Evolutionary conservation across 2,329 filamentous ascomycete species (phyloP).

Genomic region (Aspergillus hortae): DNA sequence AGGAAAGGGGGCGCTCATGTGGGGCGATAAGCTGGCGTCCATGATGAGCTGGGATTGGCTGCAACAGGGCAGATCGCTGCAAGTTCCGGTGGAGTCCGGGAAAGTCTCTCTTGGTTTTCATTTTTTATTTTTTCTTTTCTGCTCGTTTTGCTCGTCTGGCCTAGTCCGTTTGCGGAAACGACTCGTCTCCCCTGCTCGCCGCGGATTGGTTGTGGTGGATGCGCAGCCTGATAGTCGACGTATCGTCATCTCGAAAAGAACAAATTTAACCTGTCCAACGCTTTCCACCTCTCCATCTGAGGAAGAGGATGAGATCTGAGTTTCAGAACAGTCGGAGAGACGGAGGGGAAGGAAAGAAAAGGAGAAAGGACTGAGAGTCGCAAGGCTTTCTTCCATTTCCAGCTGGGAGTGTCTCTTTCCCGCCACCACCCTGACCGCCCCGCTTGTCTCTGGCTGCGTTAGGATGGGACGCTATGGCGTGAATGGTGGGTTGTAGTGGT

Average conservation of each 20-base stretch:
- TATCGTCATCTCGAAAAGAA: not conserved
- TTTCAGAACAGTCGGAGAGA: conserved; percentile 9
- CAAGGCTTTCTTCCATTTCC: not conserved
- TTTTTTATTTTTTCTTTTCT: conserved; percentile 1
- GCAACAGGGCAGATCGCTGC: conserved; percentile 16
- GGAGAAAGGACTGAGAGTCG: conserved; percentile 5
- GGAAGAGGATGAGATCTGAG: conserved; percentile 1
- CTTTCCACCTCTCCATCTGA: conserved; percentile 8
- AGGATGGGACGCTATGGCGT: no score
- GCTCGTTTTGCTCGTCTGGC: not conserved
- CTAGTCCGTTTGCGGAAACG: conserved; percentile 17
- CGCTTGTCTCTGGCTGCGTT: conserved; percentile 7
- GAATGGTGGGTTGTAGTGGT: not conserved
- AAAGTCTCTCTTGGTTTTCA: not conserved
- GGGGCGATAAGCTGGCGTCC: conserved; percentile 18
- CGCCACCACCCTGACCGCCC: conserved; percentile 15
- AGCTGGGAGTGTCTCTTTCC: not conserved
- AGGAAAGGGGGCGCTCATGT: conserved; percentile 10
- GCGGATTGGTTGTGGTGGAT: conserved; percentile 14
- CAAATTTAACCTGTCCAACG: no score
- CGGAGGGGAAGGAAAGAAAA: not conserved
- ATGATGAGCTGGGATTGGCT: conserved; percentile 11
- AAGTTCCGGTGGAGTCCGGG: conserved; percentile 8
- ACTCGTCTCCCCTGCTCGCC: not conserved
- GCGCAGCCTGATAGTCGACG: conserved; percentile 16